Conservation (phyloP, 106 monocot species). For the Dendrobium huoshanense region DNA sequence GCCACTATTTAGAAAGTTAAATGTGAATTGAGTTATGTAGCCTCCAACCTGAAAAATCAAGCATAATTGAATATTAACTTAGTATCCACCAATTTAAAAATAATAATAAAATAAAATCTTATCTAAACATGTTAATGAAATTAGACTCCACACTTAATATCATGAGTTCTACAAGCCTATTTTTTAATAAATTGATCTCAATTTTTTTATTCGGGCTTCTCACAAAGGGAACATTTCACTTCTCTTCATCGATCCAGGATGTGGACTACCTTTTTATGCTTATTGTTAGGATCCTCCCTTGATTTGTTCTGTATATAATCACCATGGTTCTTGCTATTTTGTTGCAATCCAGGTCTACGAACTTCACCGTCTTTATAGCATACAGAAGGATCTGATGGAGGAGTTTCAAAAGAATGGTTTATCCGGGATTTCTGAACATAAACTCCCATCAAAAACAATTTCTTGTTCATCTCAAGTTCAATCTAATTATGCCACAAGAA, state of each 20-base stretch:
- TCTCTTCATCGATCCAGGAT: not conserved
- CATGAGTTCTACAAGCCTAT: not conserved
- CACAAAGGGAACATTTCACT: not conserved
- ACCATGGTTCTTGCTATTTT: not conserved
- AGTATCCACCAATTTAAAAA: no score
- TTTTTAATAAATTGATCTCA: not conserved
- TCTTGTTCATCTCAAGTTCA: slow-evolving; percentile 28
- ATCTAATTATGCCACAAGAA: slow-evolving; percentile 4
- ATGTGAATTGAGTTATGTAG: no score
- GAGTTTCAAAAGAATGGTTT: slow-evolving; percentile 32
- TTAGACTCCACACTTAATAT: no score
- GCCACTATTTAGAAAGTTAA: no score
- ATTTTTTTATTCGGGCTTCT: not conserved
- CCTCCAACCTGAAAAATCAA: no score
- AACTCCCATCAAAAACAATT: slow-evolving; percentile 25
- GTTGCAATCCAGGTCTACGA: slow-evolving; percentile 37
- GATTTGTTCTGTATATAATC: not conserved
- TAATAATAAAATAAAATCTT: no score
- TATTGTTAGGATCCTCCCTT: not conserved
- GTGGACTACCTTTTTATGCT: not conserved
- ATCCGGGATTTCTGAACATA: not conserved
- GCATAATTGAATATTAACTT: no score
- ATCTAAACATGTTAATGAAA: no score
- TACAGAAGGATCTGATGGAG: slow-evolving; percentile 62
- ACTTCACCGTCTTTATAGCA: slow-evolving; percentile 47